Conservation (phyloP, 495 filamentous ascomycete species). For the Oidiodendron maius region DNA sequence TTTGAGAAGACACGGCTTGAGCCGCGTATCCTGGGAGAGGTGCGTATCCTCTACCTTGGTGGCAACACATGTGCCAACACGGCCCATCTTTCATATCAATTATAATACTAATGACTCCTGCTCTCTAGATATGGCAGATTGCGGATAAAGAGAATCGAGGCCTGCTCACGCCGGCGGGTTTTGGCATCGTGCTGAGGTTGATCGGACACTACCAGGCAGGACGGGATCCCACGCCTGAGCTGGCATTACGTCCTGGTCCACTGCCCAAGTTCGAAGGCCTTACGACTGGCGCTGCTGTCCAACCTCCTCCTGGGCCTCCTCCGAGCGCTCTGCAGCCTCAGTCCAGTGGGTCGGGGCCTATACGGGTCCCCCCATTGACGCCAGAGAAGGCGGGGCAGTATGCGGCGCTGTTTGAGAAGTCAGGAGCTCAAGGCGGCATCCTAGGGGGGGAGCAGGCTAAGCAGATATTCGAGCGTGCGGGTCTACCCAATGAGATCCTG, state of each 20-base stretch:
- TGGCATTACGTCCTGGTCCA: slow-evolving; percentile 70
- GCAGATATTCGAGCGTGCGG: slow-evolving; percentile 88
- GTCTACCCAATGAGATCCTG: slow-evolving; percentile 81
- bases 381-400: slow-evolving; percentile 88
- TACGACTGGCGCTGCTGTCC: slow-evolving; percentile 25
- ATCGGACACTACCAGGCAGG: slow-evolving; percentile 94
- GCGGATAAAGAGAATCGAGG: slow-evolving; percentile 95
- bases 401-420: slow-evolving; percentile 78
- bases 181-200: slow-evolving; percentile 83
- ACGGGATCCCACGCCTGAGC: slow-evolving; percentile 69
- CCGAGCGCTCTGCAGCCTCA: slow-evolving; percentile 55
- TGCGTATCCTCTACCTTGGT: slow-evolving; percentile 31
- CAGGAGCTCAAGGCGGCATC: slow-evolving; percentile 69
- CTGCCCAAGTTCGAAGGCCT: slow-evolving; percentile 75
- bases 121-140: slow-evolving; percentile 90
- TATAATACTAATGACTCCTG: slow-evolving; percentile 9
- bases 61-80: neutral
- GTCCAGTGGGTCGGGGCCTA: slow-evolving; percentile 57
- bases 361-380: slow-evolving; percentile 84
- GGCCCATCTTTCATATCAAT: neutral
- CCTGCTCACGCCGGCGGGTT: slow-evolving; percentile 83
- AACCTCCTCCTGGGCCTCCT: slow-evolving; percentile 45
- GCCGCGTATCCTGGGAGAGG: slow-evolving; percentile 82
- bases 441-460: slow-evolving; percentile 88
- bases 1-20: slow-evolving; percentile 93